Base-by-base conservation (phyloP, 176 grass and related monocot genomes). In the Rhynchospora breviuscula region DNA sequence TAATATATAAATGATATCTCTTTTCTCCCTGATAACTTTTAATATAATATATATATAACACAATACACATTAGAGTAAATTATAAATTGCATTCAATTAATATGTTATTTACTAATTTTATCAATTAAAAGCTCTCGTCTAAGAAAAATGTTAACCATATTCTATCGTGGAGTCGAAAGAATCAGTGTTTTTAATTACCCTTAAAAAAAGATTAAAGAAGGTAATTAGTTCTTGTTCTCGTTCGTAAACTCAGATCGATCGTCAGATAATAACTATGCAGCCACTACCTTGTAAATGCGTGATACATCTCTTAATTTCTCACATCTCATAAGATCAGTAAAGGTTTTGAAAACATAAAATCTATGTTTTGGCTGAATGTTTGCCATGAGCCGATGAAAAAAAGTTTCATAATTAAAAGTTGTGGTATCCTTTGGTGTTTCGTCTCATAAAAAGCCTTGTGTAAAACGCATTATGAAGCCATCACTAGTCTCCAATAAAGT, bases 381-480 rank as follows among this genome's bases (percentile, higher is more conserved):
- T 65, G 56, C 8, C 79, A 66, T 52, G n/a, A 52, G 43, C 19
- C 57, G 9, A 62, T 48, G 79, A 46, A 23, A 57, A 57, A 45
- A 47, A 19, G 18, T 10, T 14, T 63, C 22, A 7, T 47, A 40
- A 40, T 40, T 40, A 22, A 59, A 45, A 67, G 17, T 67, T 65
- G 10, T 49, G 69, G 45, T 51, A 23, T 44, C 33, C 66, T 69
- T n/a, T 69, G 66, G 8, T 9, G 66, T 63, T 17, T 82, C 79
- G n/a, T 59, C 54, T 53, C 12, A 74, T 15, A 63, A 19, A 81
- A 29, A 88, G 63, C 76, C 81, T 91, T 89, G 84, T 90, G 72
- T 47, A 85, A 54, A 68, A 91, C 69, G 89, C 89, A 88, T 91
- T 22, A 80, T 79, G 54, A 77, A 65, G 59, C 15, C 59, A 81